Percentiles rank a stretch among this genome's conserved stretches.
Evolutionary conservation across 2,329 filamentous ascomycete genomes (phyloP).

Genomic region (Colletotrichum lindemuthianum): DNA sequence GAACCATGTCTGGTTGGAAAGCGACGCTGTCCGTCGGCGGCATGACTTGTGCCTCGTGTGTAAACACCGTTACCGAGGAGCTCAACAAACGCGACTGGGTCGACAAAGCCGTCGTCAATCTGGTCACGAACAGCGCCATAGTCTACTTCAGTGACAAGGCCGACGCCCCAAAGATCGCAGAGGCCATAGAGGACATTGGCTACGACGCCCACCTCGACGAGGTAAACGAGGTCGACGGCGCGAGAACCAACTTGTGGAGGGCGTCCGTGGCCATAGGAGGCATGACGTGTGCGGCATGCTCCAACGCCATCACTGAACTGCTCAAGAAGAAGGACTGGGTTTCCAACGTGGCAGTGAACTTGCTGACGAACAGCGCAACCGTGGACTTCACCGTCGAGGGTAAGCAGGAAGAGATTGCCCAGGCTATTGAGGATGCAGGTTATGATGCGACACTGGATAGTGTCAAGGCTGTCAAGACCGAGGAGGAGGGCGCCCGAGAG

Average conservation of each 20-base stretch:
- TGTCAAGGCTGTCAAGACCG: constrained; percentile 46
- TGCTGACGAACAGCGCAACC: constrained; percentile 68
- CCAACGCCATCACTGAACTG: constrained; percentile 69
- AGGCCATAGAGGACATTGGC: constrained; percentile 70
- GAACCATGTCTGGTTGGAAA: constrained; percentile 48
- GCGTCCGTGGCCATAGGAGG: constrained; percentile 71
- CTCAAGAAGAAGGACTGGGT: constrained; percentile 66
- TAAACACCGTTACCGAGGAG: constrained; percentile 69
- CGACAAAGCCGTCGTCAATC: constrained; percentile 67
- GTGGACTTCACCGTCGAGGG: constrained; percentile 55
- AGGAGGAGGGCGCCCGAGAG: constrained; percentile 42
- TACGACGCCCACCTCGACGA: constrained; percentile 71
- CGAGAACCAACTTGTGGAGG: constrained; percentile 58
- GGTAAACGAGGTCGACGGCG: constrained; percentile 54
- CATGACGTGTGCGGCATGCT: constrained; percentile 79
- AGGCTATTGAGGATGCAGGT: constrained; percentile 63
- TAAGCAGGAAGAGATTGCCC: constrained; percentile 33
- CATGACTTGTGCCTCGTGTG: constrained; percentile 79
- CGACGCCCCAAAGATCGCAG: constrained; percentile 46
- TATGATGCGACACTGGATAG: constrained; percentile 67
- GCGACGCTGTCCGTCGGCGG: constrained; percentile 71
- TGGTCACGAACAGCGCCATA: constrained; percentile 74
- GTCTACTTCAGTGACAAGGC: constrained; percentile 60
- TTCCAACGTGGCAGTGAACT: constrained; percentile 61
- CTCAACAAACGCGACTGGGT: constrained; percentile 69